A percentile compares a stretch with the other conserved stretches of the same genome.
Conservation (phyloP, 805 yeast species). For the Diddensiella transvaalensis region DNA sequence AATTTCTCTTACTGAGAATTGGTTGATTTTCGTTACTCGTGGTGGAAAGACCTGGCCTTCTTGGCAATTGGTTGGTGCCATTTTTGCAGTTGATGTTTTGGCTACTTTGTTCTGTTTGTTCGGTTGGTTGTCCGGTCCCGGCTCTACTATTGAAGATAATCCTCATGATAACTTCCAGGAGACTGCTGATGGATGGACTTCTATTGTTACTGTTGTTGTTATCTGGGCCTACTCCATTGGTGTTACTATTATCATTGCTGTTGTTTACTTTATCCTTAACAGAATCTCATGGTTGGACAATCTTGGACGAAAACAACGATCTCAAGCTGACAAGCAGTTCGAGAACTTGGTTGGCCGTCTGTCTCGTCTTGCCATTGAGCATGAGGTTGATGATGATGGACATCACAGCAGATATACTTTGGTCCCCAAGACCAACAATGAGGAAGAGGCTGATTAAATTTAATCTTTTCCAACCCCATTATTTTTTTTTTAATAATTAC, state of each 20-base stretch:
- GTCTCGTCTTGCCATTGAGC: constrained; percentile 38
- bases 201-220: constrained; percentile 89
- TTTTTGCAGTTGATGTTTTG: constrained; percentile 81
- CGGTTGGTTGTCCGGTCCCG: constrained; percentile 72
- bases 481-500: too few relatives aligned
- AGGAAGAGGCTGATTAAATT: constrained; percentile 34
- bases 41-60: constrained; percentile 99
- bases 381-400: constrained; percentile 32
- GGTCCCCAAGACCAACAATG: constrained; percentile 32
- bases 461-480: too few relatives aligned
- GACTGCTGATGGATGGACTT: constrained; percentile 81
- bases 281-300: constrained; percentile 31
- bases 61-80: constrained; percentile 96
- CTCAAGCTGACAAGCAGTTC: constrained; percentile 31
- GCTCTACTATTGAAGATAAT: constrained; percentile 31
- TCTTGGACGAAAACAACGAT: constrained; percentile 34
- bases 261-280: constrained; percentile 81
- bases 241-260: constrained; percentile 93
- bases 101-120: constrained; percentile 88
- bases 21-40: constrained; percentile 96
- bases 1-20: constrained; percentile 92
- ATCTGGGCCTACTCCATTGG: constrained; percentile 94
- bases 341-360: constrained; percentile 38
- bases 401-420: constrained; percentile 32
- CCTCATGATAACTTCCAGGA: constrained; percentile 45